Percentiles rank a stretch among this genome's conserved stretches.
Conservation (phyloP, 768 basidiomycete species). For the Kwoniella heveanensis region DNA sequence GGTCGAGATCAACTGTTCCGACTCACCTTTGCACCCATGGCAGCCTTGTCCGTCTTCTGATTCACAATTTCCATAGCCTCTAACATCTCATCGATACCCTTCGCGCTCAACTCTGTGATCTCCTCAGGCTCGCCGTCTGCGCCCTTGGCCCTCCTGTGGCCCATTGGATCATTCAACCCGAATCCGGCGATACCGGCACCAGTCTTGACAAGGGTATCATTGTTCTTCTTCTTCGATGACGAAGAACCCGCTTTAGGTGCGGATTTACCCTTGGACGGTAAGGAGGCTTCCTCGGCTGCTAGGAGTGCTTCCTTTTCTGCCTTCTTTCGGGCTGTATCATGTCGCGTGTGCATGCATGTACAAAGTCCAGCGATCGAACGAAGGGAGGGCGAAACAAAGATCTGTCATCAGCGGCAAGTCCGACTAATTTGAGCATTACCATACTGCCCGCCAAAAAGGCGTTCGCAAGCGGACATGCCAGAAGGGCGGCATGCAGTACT, state of each 20-base stretch:
- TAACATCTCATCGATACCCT: constrained; percentile 85
- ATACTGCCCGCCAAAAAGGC: too few species aligned
- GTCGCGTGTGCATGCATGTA: too few species aligned
- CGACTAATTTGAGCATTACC: too few species aligned
- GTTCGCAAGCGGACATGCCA: background rate
- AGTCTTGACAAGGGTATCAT: constrained; percentile 73
- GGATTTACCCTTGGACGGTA: constrained; percentile 63
- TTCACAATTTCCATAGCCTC: constrained; percentile 86
- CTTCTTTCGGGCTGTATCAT: constrained; percentile 81
- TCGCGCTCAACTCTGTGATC: constrained; percentile 73
- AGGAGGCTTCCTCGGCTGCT: constrained; percentile 79
- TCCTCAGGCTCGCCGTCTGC: constrained; percentile 55
- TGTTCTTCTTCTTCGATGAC: constrained; percentile 62
- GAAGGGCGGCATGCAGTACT: constrained; percentile 3
- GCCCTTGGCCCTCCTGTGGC: constrained; percentile 37
- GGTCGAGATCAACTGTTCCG: background rate
- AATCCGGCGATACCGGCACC: constrained; percentile 60
- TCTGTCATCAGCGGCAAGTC: too few species aligned
- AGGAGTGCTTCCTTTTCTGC: constrained; percentile 80
- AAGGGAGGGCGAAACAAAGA: too few species aligned
- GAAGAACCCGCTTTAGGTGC: constrained; percentile 60
- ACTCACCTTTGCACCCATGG: constrained; percentile 69
- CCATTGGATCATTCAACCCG: constrained; percentile 48
- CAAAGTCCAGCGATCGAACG: too few species aligned
- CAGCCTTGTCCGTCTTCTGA: constrained; percentile 90